Evolutionary conservation across 2,329 filamentous ascomycete genomes (phyloP).

Genomic region (Aspergillus clavatus): DNA sequence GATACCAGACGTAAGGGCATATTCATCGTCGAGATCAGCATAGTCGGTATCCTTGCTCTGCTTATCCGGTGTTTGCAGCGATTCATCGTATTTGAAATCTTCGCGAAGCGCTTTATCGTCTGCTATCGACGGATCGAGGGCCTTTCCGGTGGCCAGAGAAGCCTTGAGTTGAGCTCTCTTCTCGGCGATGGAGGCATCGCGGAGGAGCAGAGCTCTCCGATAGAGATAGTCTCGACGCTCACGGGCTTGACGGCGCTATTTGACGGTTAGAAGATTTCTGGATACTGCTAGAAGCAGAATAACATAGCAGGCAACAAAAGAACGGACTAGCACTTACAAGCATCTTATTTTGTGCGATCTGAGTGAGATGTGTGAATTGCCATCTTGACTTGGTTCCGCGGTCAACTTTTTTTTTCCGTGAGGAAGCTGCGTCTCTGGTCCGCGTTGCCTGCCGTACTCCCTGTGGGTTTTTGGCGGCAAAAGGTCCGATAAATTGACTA

Average conservation of each 20-base stretch:
- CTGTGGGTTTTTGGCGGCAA: conserved; percentile 28
- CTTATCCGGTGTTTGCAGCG: conserved; percentile 53
- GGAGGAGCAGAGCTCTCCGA: conserved; percentile 76
- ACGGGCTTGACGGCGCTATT: conserved; percentile 65
- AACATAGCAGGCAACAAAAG: neutral
- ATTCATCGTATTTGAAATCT: conserved; percentile 93
- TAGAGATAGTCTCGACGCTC: conserved; percentile 86
- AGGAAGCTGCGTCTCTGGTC: conserved; percentile 27
- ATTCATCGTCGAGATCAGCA: conserved; percentile 85
- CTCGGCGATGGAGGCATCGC: conserved; percentile 87
- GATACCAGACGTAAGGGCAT: conserved; percentile 82
- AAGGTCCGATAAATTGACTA: conserved; percentile 18
- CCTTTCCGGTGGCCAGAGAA: conserved; percentile 83
- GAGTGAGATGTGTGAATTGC: conserved; percentile 5
- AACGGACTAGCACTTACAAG: conserved; percentile 21
- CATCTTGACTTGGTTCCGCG: conserved; percentile 15
- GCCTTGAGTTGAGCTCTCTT: conserved; percentile 83
- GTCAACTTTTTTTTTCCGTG: conserved; percentile 37
- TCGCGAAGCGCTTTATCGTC: conserved; percentile 79
- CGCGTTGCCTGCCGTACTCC: conserved; percentile 20
- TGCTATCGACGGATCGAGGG: conserved; percentile 73
- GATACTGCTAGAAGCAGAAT: neutral
- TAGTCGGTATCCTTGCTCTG: conserved; percentile 78
- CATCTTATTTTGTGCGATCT: conserved; percentile 22
- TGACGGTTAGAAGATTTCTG: conserved; percentile 11